A percentile compares a stretch with the other conserved stretches of the same genome.
phyloP scores from a whole-genome alignment of 2,329 filamentous ascomycete species.

The Drechslera avenae region DNA sequence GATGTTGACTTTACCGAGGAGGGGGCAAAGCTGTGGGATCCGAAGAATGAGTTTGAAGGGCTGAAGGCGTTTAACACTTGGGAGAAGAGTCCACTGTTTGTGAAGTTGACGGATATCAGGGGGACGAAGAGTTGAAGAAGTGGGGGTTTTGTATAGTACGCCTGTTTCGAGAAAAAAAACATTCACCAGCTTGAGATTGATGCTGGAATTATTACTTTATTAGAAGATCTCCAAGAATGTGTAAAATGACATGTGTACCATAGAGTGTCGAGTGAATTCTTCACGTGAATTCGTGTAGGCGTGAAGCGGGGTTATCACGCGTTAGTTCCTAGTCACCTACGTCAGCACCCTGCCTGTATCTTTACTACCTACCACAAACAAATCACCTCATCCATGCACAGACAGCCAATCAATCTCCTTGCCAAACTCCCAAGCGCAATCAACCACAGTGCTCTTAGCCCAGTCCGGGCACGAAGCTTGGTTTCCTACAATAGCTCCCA shows the following conservation, averaged over 20 bases:
- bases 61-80: constrained; percentile 41
- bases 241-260: too few relatives aligned
- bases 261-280: too few relatives aligned
- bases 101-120: constrained; percentile 38
- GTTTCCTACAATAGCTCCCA: neutral
- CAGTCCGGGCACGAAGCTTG: neutral
- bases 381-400: constrained; percentile 2
- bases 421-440: neutral
- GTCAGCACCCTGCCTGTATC: constrained; percentile 8
- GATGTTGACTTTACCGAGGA: constrained; percentile 41
- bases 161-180: too few relatives aligned
- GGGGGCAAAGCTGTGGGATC: constrained; percentile 33
- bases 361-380: neutral
- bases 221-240: too few relatives aligned
- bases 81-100: constrained; percentile 43
- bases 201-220: too few relatives aligned
- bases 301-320: constrained; percentile 14
- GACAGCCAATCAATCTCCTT: neutral
- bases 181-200: neutral
- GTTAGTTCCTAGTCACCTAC: constrained; percentile 15
- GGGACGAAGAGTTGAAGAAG: constrained; percentile 17
- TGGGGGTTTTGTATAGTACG: neutral
- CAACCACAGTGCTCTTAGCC: neutral
- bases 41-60: constrained; percentile 34
- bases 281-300: constrained; percentile 17